Evolutionary conservation across 257 asterid genomes (phyloP).

Genomic region (Leptodermis oblonga): DNA sequence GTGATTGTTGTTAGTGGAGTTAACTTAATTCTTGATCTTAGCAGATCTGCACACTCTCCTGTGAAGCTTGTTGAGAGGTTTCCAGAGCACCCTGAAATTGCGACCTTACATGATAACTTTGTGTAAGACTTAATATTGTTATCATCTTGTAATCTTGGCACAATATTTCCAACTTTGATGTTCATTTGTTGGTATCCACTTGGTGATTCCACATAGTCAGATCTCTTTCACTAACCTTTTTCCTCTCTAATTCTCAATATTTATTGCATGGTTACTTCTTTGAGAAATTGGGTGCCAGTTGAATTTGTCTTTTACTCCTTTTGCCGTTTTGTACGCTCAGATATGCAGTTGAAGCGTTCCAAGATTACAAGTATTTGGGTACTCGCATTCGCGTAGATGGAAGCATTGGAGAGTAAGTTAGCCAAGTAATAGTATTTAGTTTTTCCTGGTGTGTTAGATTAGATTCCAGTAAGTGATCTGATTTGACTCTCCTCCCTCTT

Average conservation of each 20-base stretch:
- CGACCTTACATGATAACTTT: constrained; percentile 83
- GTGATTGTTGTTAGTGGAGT: not conserved
- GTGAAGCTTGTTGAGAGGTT: constrained; percentile 70
- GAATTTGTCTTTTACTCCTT: not conserved
- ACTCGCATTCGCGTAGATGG: constrained; percentile 89
- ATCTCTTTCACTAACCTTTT: not conserved
- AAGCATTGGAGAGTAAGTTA: constrained; percentile 92
- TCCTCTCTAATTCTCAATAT: not conserved
- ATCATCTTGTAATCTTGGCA: constrained; percentile 12
- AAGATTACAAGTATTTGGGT: constrained; percentile 89
- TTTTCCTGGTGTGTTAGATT: not conserved
- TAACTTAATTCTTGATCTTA: constrained; percentile 19
- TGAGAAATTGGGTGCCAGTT: not conserved
- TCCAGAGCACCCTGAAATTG: constrained; percentile 75
- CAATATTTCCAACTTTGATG: not conserved
- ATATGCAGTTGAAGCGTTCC: constrained; percentile 67
- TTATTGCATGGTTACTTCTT: not conserved
- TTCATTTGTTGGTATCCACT: not conserved
- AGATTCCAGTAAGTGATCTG: not conserved
- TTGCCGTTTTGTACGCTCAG: constrained; percentile 35
- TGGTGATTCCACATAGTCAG: not conserved
- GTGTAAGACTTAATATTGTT: constrained; percentile 51
- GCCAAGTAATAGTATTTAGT: constrained; percentile 1
- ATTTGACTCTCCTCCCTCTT: too few relatives aligned
- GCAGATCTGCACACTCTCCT: constrained; percentile 77